A percentile compares a stretch with the other conserved stretches of the same genome.
These are phyloP conservation scores for Lepiota venenata DNA, from an alignment of 768 basidiomycete genomes.

Conservation along the genomic window DNA sequence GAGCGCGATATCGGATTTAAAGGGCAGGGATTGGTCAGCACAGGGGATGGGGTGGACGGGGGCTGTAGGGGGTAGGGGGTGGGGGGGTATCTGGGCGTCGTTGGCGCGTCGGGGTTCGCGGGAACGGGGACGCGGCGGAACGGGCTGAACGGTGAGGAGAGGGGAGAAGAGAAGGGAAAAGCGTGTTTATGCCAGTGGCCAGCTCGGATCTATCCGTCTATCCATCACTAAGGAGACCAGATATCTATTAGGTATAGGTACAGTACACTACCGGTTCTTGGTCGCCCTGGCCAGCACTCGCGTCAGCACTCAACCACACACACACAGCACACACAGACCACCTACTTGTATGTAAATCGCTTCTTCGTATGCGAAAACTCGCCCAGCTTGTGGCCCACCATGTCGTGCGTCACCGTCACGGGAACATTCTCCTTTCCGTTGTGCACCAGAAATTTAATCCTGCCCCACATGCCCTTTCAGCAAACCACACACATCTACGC, in stretches of 20 bases:
- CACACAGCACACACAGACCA: conserved; percentile 15
- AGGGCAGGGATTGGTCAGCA: background rate
- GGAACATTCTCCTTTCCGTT: conserved; percentile 91
- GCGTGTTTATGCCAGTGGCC: conserved; percentile 11
- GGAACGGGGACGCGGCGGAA: background rate
- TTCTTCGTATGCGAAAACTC: conserved; percentile 93
- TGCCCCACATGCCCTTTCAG: no score
- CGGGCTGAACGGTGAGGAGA: conserved; percentile 10
- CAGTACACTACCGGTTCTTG: conserved; percentile 7
- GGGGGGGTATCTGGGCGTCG: no score
- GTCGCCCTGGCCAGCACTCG: background rate
- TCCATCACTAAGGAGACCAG: conserved; percentile 17
- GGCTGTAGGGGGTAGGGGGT: no score
- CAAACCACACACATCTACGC: no score
- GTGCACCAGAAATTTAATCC: conserved; percentile 88
- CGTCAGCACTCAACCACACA: background rate
- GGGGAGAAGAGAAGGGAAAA: background rate
- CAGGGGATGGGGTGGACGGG: no score
- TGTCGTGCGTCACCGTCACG: conserved; percentile 87
- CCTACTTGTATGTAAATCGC: conserved; percentile 82
- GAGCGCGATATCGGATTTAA: conserved; percentile 7
- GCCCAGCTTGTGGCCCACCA: conserved; percentile 98
- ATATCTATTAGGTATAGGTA: background rate
- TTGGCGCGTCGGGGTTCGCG: no score
- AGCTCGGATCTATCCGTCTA: conserved; percentile 18